Percentiles rank a stretch among this genome's conserved stretches.
Conservation (phyloP, 1,284 basidiomycete genomes). For the Gymnopus androsaceus region DNA sequence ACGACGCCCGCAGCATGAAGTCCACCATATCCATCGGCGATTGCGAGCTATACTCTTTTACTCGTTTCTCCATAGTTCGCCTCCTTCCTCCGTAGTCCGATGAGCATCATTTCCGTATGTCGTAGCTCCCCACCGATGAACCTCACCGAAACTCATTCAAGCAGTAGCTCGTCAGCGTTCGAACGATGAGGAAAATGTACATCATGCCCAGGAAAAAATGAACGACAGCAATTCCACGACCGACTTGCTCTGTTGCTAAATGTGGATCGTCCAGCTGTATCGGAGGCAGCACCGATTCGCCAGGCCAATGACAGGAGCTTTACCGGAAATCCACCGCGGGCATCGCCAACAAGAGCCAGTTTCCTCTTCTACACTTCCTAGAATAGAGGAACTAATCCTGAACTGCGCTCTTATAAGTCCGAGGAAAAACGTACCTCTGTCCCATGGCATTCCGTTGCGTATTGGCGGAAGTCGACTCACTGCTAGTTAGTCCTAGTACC, state of each 20-base stretch:
- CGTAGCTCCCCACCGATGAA: not conserved
- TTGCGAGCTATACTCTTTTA: not conserved
- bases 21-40: too few species aligned
- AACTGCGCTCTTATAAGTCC: too few species aligned
- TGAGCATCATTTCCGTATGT: not conserved
- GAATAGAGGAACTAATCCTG: too few species aligned
- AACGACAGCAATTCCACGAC: constrained; percentile 54
- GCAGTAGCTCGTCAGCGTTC: constrained; percentile 64
- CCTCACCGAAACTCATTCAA: not conserved
- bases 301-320: constrained; percentile 74
- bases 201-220: constrained; percentile 61
- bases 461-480: too few species aligned
- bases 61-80: not conserved
- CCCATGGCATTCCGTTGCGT: too few species aligned
- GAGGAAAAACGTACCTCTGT: too few species aligned
- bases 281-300: constrained; percentile 58
- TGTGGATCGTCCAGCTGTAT: constrained; percentile 40
- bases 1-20: not conserved
- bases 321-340: too few species aligned
- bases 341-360: too few species aligned
- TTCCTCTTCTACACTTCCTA: too few species aligned
- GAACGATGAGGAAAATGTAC: constrained; percentile 63
- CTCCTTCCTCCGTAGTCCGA: not conserved
- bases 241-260: constrained; percentile 37
- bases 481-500: too few species aligned